Evolutionary conservation across 2,329 filamentous ascomycete species (phyloP).

Genomic region (Sphaerostilbella broomeana): DNA sequence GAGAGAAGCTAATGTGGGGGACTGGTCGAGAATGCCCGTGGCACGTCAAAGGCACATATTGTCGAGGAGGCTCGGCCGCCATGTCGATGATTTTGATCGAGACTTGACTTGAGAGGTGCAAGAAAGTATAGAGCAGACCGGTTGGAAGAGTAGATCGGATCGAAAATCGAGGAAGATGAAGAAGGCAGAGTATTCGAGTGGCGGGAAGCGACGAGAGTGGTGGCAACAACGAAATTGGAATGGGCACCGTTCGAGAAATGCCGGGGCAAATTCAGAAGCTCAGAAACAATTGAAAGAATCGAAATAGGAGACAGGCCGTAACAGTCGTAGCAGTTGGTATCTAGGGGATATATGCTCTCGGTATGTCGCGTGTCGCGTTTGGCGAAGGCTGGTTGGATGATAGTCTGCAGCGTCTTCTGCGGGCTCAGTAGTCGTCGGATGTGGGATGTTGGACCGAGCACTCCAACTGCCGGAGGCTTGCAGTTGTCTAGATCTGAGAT

Average conservation of each 20-base stretch:
- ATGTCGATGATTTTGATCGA: slow-evolving; percentile 20
- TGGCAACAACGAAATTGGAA: too few species aligned
- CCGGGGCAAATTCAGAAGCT: too few species aligned
- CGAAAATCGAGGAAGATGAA: background rate
- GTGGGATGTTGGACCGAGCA: too few species aligned
- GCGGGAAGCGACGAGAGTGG: slow-evolving; percentile 1
- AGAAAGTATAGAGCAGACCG: too few species aligned
- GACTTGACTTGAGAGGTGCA: too few species aligned
- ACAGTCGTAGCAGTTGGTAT: slow-evolving; percentile 24
- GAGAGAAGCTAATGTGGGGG: slow-evolving; percentile 84
- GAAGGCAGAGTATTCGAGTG: background rate
- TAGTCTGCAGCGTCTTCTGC: too few species aligned
- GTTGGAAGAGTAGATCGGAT: too few species aligned
- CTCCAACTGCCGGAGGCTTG: too few species aligned
- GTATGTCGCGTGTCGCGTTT: background rate
- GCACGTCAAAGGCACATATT: slow-evolving; percentile 83
- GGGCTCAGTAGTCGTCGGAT: too few species aligned
- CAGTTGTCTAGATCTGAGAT: too few species aligned
- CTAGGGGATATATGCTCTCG: slow-evolving; percentile 1
- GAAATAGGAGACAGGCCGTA: slow-evolving; percentile 19
- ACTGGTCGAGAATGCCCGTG: slow-evolving; percentile 92
- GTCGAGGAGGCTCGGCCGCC: slow-evolving; percentile 35
- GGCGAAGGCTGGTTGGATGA: background rate
- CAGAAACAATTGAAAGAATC: slow-evolving; percentile 8
- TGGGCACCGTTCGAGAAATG: too few species aligned